Evolutionary conservation across 2,329 filamentous ascomycete species (phyloP), one percentile per base, ranked within the genome.

Genomic region (Diaporthe australafricana): DNA sequence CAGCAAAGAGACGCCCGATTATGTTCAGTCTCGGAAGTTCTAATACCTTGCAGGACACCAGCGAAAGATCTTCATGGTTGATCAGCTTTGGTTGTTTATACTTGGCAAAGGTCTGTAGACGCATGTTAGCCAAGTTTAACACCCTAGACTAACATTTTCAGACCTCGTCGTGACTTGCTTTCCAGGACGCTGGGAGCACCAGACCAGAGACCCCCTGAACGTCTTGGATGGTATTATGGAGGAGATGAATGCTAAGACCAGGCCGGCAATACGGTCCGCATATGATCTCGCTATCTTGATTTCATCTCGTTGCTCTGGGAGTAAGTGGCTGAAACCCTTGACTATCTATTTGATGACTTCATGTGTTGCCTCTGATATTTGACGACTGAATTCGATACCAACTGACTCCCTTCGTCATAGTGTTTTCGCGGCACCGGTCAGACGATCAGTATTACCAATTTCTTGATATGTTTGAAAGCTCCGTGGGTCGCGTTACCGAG

Each of bases 61-160:
- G 69, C 84, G 85, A 1, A 91, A 91, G 73, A 86, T 92, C 3
- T 91, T 91, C 77, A 92, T 92, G 90, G 90, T 92, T 0, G 90
- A 92, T 76, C 90, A 92, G 75, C 81, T 93, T 2, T 92, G 90
- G 90, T 86, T 92, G 77, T 91, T 89, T 87, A 83, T 91, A 2
- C 77, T 92, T 0, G 81, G 87, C 70, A 83, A 80, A 75, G 79
- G 80, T 81, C 20, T 73, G 62, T 74, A 9, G 14, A 9, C 2
- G 7, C 35, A 5, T 1, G 4, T 20, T 12, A 2, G 17, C 7
- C 48, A 6, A 25, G n/a, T n/a, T 1, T 38, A 32, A 4, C 1
- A 27, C n/a, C 14, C n/a, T 1, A 20, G 2, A 47, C 65, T 66
- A 11, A 52, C 72, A 38, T 25, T 30, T 52, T 14, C 82, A 78